Evolutionary conservation across 2,329 filamentous ascomycete species (phyloP), one percentile per base, ranked within the genome.

Genomic region (Amesomyces nigricolor): DNA sequence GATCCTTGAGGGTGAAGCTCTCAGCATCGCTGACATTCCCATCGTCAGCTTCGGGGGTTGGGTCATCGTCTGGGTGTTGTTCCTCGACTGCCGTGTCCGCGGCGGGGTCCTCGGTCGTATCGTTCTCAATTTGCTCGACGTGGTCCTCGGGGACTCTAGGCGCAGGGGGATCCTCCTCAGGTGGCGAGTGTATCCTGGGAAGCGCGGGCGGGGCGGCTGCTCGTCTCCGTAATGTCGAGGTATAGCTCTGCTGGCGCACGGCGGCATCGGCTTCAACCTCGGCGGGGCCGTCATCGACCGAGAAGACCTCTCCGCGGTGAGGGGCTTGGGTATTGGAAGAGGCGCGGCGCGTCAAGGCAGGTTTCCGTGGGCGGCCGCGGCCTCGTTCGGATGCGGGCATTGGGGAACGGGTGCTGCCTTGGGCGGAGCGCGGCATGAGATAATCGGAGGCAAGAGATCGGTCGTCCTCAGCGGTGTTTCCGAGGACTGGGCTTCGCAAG

Each of bases 1-100:
- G 85, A 71, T 99, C 94, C 71, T 95, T 96, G 64, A 99, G 80
- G 0, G 94, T 99, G 70, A 99, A 99, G 74, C 92, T 97, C 73
- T 96, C 94, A 1, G 94, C 88, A 64, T 97, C 94, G 70, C 92
- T 96, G 50, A 91, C 67, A 57, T 88, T 84, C 56, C 75, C 75
- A 13, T 77, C 77, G 14, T 79, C 79, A 61, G 74, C 72, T 4
- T 45, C 52, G 2, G 62, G 54, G 1, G 54, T 42, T 5, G 66
- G 65, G n/a, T 67, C 22, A 26, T 26, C 65, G 26, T 65, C 60
- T 11, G 59, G 61, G 13, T 63, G 68, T 32, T 70, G 72, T 9
- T 70, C 68, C 29, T 63, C 65, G n/a, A 67, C 65, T 11, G 22
- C 22, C 6, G 61, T 66, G 26, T 69, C 68, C 32, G 73, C 70